Evolutionary conservation across 106 monocot genomes (phyloP), one percentile per base, ranked within the genome.

Genomic region (Apostasia ramifera): DNA sequence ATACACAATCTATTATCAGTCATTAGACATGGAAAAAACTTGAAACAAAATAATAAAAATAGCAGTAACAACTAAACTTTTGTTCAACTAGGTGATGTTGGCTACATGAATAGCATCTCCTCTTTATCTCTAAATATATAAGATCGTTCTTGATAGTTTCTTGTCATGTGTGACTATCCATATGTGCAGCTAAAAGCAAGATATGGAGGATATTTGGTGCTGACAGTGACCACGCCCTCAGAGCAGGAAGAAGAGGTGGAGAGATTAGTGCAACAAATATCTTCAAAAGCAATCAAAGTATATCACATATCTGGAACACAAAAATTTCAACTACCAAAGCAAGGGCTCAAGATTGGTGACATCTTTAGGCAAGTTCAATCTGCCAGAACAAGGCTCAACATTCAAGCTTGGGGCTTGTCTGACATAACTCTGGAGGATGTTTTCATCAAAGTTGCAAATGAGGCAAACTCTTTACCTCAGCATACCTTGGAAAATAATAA

Each of bases 201-300:
- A 77, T 89, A 72, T 74, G 82, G 85, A 67, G 74, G 77, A 53
- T 85, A 56, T 5, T 76, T 66, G 59, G 66, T 82, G 8, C 63
- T 89, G n/a, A 82, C 82, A 2, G 74, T 89, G 47, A 81, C 79
- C n/a, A 66, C 79, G 26, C 47, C 71, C 45, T 43, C 79, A 1
- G 47, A 73, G 38, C 41, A 73, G 45, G 70, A 80, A 49, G 60
- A 69, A 48, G 67, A 80, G n/a, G 79, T 82, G 3, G 82, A 80
- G 52, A 71, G n/a, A 51, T 15, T 80, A 51, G 79, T 72, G 4
- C 38, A 8, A 0, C 13, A n/a, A 2, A 62, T 82, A 66, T 77
- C 77, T 41, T 71, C 80, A 26, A 56, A 37, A 3, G 77, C 77
- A 54, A 67, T 56, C 1, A 76, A 74, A 37, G 54, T 86, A 3